Evolutionary conservation across 495 filamentous ascomycete species (phyloP).

Genomic region (Annulohypoxylon bovei): DNA sequence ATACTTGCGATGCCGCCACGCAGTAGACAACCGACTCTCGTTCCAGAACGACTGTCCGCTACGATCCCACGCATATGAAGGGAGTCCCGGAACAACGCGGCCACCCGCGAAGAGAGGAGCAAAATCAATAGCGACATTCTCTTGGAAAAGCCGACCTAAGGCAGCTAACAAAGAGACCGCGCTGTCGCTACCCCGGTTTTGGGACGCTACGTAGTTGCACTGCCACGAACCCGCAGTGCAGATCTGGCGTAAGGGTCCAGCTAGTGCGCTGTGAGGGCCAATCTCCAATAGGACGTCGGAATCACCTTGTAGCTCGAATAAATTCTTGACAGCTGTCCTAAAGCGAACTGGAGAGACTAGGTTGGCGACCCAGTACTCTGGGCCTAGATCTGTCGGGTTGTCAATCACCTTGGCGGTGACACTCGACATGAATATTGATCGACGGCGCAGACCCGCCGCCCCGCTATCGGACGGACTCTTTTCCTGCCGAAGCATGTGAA

Average conservation of each 20-base stretch:
- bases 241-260: slow-evolving; percentile 51
- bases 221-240: slow-evolving; percentile 16
- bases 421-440: slow-evolving; percentile 45
- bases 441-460: not conserved
- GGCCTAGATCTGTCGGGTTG: slow-evolving; percentile 24
- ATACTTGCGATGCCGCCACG: slow-evolving; percentile 53
- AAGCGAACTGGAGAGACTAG: slow-evolving; percentile 50
- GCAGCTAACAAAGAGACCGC: slow-evolving; percentile 37
- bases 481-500: slow-evolving; percentile 35
- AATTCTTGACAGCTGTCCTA: slow-evolving; percentile 38
- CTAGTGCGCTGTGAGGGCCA: slow-evolving; percentile 57
- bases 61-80: slow-evolving; percentile 57
- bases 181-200: slow-evolving; percentile 41
- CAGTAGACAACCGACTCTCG: slow-evolving; percentile 53
- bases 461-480: slow-evolving; percentile 4
- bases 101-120: slow-evolving; percentile 36
- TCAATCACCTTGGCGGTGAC: slow-evolving; percentile 44
- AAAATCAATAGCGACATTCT: slow-evolving; percentile 43
- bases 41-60: slow-evolving; percentile 47
- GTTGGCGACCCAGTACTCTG: slow-evolving; percentile 48
- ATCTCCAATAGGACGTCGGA: slow-evolving; percentile 54
- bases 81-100: slow-evolving; percentile 49
- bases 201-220: slow-evolving; percentile 48
- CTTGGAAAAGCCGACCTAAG: slow-evolving; percentile 45
- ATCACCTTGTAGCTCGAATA: slow-evolving; percentile 35